phyloP scores from a whole-genome alignment of 768 basidiomycete genomes.

The Rhodotorula sphaerocarpa region DNA sequence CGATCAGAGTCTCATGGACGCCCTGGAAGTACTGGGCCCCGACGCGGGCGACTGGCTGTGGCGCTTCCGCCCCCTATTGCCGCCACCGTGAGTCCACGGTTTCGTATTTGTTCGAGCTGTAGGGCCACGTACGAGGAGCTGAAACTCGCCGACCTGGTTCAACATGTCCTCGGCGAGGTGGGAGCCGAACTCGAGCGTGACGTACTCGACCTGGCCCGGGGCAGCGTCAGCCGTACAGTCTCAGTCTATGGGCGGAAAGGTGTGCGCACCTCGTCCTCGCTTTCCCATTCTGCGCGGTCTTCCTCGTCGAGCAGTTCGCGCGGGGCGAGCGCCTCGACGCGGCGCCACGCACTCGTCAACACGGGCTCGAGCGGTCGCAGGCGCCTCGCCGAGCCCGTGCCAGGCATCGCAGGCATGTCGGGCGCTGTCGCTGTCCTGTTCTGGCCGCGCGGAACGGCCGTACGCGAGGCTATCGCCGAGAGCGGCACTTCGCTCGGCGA shows the following conservation, averaged over 20 bases:
- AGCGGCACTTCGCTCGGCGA: too few species aligned
- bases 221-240: too few species aligned
- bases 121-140: constrained; percentile 10
- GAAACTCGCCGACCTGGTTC: not conserved
- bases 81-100: too few species aligned
- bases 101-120: not conserved
- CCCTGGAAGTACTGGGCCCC: constrained; percentile 20
- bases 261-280: constrained; percentile 10
- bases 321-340: not conserved
- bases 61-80: not conserved
- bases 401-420: not conserved
- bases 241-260: rapidly evolving
- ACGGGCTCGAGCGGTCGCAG: not conserved
- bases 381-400: not conserved
- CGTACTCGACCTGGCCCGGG: constrained; percentile 31
- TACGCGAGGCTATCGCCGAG: too few species aligned
- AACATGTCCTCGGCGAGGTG: not conserved
- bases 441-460: too few species aligned
- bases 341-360: not conserved
- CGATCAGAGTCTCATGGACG: constrained; percentile 17
- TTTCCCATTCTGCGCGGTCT: not conserved
- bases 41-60: constrained; percentile 5
- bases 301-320: not conserved
- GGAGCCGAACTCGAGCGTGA: constrained; percentile 15
- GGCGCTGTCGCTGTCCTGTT: too few species aligned